These are phyloP conservation scores for Peltaster fructicola DNA, from an alignment of 2,329 filamentous ascomycete genomes.

Conservation along the genomic window DNA sequence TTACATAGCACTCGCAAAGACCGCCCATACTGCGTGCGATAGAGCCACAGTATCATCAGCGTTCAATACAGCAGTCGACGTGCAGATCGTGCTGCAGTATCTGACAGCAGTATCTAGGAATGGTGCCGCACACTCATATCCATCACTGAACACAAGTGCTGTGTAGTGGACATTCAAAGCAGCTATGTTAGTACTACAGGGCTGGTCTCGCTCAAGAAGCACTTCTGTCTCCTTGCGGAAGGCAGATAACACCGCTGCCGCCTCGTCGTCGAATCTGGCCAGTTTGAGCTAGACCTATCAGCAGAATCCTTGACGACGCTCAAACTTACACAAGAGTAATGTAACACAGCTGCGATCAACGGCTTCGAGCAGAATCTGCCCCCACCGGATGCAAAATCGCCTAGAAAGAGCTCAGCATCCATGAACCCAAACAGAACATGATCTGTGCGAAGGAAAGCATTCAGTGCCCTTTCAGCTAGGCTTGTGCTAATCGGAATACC, in stretches of 20 bases:
- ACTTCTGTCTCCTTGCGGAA: conserved; percentile 2
- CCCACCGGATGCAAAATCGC: conserved; percentile 1
- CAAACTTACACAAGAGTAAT: conserved; percentile 3
- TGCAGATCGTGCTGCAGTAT: no score
- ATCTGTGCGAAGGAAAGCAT: conserved; percentile 2
- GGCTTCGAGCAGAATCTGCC: conserved; percentile 2
- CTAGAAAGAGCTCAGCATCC: conserved; percentile 2
- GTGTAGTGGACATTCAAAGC: conserved; percentile 2
- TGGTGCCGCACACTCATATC: no score
- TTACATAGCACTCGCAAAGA: no score
- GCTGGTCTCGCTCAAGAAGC: neutral
- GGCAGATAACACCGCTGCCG: conserved; percentile 1
- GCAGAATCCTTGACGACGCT: neutral
- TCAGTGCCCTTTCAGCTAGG: conserved; percentile 1
- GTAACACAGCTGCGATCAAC: conserved; percentile 2
- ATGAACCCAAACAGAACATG: conserved; percentile 2
- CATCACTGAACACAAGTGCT: no score
- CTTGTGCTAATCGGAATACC: conserved; percentile 2
- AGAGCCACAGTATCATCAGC: no score
- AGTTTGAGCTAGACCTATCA: conserved; percentile 2
- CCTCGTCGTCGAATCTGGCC: conserved; percentile 2
- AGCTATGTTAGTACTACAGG: conserved; percentile 1
- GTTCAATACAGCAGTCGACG: no score
- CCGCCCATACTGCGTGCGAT: no score
- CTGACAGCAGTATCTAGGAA: no score